These are phyloP conservation scores for Coemansia sp. DNA, from an alignment of 192 early-diverging fungal species.

Conservation along the genomic window DNA sequence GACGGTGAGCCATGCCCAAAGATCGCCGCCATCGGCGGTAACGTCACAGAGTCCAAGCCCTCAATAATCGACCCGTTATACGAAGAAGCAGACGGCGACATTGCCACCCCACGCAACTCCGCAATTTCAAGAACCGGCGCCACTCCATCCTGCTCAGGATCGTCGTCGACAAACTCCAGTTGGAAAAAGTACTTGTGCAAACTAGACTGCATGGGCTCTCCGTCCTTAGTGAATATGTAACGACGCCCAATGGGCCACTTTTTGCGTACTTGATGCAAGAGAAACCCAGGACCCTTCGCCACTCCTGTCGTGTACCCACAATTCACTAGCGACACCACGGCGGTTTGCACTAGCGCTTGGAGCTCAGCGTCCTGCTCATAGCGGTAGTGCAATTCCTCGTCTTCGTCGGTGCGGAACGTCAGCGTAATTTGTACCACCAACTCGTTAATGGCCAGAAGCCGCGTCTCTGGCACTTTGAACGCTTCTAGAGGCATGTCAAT, in stretches of 20 bases:
- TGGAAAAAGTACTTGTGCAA: constrained; percentile 57
- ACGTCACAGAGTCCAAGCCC: constrained; percentile 41
- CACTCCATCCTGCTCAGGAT: neutral
- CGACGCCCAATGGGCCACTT: constrained; percentile 54
- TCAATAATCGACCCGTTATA: constrained; percentile 51
- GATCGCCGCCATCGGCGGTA: constrained; percentile 37
- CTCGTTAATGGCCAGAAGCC: constrained; percentile 46
- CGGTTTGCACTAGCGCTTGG: constrained; percentile 43
- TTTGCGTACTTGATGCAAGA: constrained; percentile 52
- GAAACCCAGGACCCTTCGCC: constrained; percentile 48
- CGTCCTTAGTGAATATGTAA: constrained; percentile 53
- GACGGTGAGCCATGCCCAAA: constrained; percentile 16
- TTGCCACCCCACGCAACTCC: constrained; percentile 28
- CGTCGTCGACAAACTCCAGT: constrained; percentile 45
- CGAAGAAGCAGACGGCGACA: constrained; percentile 43
- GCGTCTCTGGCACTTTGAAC: constrained; percentile 50
- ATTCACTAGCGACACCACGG: constrained; percentile 50
- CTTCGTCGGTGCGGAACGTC: constrained; percentile 46
- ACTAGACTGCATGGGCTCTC: constrained; percentile 52
- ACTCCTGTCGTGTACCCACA: constrained; percentile 48
- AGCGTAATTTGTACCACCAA: constrained; percentile 50
- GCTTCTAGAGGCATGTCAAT: constrained; percentile 23
- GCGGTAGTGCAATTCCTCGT: constrained; percentile 47
- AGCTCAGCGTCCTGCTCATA: constrained; percentile 33
- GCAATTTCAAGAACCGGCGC: constrained; percentile 37